Conservation (phyloP, 177 flowering plant genomes). For the Vitis hybrid region DNA sequence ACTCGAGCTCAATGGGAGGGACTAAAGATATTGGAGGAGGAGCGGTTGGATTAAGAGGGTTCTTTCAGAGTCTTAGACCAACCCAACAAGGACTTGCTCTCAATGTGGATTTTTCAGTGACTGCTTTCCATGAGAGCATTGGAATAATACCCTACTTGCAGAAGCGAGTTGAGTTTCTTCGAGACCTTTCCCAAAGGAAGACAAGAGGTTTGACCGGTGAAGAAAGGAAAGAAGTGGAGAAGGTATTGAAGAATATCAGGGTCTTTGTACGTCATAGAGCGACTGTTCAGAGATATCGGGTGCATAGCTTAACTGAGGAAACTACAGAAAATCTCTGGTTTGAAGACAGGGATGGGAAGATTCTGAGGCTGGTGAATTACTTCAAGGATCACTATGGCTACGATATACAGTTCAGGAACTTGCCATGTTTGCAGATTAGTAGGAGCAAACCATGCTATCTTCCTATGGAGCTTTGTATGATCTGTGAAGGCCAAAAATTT, state of each 20-base stretch:
- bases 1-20: conserved; percentile 79
- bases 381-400: conserved; percentile 86
- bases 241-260: conserved; percentile 70
- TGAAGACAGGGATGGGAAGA: conserved; percentile 69
- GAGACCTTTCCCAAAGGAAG: conserved; percentile 66
- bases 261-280: conserved; percentile 90
- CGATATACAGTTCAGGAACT: conserved; percentile 75
- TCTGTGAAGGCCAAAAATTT: conserved; percentile 97
- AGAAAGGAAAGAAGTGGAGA: conserved; percentile 87
- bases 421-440: conserved; percentile 96
- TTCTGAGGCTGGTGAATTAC: conserved; percentile 62
- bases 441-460: conserved; percentile 92
- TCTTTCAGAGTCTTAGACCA: conserved; percentile 90
- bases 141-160: conserved; percentile 80
- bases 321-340: conserved; percentile 77
- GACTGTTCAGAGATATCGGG: conserved; percentile 76
- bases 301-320: conserved; percentile 72
- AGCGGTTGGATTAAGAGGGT: conserved; percentile 83
- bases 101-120: conserved; percentile 88
- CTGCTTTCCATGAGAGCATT: conserved; percentile 94
- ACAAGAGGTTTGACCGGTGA: conserved; percentile 48
- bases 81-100: conserved; percentile 95
- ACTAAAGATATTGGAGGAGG: conserved; percentile 83
- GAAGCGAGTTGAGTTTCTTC: conserved; percentile 69
- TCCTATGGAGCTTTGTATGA: conserved; percentile 95